These are phyloP conservation scores for Leccinum pachyderme DNA, from an alignment of 1,284 basidiomycete genomes.

Conservation along the genomic window DNA sequence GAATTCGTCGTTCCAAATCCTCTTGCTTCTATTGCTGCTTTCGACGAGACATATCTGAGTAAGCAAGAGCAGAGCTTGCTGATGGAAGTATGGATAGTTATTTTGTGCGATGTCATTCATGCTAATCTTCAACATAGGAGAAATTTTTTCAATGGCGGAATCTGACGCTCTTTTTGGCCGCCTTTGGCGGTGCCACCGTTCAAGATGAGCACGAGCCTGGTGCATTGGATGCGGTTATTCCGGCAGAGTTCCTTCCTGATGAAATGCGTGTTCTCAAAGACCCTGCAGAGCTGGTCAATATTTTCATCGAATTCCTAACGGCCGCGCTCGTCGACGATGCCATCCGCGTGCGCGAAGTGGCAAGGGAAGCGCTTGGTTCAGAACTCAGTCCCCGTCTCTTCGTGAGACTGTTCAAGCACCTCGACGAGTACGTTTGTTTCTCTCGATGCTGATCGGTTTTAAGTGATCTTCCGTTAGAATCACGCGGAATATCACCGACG, in stretches of 20 bases:
- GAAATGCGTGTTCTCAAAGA: constrained; percentile 62
- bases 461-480: constrained; percentile 36
- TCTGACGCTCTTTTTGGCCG: constrained; percentile 76
- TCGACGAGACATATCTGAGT: constrained; percentile 36
- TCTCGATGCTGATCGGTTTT: neutral
- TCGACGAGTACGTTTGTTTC: constrained; percentile 62
- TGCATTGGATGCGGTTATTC: constrained; percentile 55
- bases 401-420: constrained; percentile 61
- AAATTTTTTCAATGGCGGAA: constrained; percentile 86
- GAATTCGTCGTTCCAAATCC: constrained; percentile 45
- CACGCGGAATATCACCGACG: constrained; percentile 43
- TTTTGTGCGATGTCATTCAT: neutral
- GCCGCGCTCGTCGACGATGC: constrained; percentile 63
- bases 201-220: constrained; percentile 48
- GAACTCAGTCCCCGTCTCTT: constrained; percentile 75
- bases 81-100: constrained; percentile 36
- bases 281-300: constrained; percentile 53
- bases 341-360: constrained; percentile 68
- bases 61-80: constrained; percentile 38
- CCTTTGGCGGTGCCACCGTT: constrained; percentile 70
- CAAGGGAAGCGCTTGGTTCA: constrained; percentile 76
- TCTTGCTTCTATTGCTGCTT: constrained; percentile 32
- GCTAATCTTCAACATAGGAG: constrained; percentile 47
- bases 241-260: constrained; percentile 65
- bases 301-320: constrained; percentile 72